Conservation (phyloP, 1,284 basidiomycete species). For the Trametes sp. region DNA sequence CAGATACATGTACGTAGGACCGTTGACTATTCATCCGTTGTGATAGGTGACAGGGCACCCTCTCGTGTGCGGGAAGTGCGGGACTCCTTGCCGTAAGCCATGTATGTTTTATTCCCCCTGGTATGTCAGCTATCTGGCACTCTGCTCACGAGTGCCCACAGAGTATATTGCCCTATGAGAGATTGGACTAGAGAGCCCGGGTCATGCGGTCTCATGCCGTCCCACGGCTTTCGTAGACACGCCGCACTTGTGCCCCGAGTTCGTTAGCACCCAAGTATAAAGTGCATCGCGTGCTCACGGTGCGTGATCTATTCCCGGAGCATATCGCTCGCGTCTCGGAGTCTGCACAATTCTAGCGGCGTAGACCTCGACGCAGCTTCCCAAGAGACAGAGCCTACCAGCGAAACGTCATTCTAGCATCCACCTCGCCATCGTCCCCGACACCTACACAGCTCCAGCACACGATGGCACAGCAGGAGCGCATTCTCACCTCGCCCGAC, state of each 20-base stretch:
- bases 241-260: not conserved
- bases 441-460: not conserved
- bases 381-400: no score
- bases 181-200: no score
- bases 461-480: conserved; percentile 21
- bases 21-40: not conserved
- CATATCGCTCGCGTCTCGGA: not conserved
- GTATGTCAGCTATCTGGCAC: not conserved
- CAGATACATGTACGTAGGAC: not conserved
- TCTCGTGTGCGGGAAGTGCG: not conserved
- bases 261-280: not conserved
- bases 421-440: no score
- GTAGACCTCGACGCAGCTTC: no score
- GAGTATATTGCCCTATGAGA: not conserved
- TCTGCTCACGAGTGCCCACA: not conserved
- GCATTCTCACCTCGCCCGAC: conserved; percentile 37
- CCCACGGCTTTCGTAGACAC: not conserved
- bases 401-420: no score
- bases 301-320: not conserved
- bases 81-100: conserved; percentile 7
- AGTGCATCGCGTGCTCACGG: not conserved
- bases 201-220: conserved; percentile 9
- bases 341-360: no score
- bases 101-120: not conserved
- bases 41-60: not conserved